Percentiles rank a stretch among this genome's conserved stretches.
These are phyloP conservation scores for Zygoascus bituminiphila DNA, from an alignment of 805 yeast species.

Conservation along the genomic window DNA sequence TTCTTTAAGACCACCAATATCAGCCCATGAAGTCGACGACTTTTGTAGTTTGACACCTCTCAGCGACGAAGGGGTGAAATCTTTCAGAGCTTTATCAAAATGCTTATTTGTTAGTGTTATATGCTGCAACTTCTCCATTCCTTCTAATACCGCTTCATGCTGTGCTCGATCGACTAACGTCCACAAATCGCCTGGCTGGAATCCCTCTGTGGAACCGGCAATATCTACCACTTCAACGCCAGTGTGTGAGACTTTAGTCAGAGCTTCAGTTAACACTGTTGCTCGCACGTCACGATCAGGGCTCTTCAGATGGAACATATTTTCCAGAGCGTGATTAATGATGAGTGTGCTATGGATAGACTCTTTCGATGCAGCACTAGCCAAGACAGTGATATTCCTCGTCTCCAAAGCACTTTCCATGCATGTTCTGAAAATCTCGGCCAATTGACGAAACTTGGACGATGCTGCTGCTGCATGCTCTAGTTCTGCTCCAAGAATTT, in stretches of 20 bases:
- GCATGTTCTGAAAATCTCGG: slow-evolving; percentile 49
- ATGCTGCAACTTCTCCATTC: slow-evolving; percentile 5
- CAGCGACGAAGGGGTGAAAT: slow-evolving; percentile 70
- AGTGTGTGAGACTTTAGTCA: slow-evolving; percentile 27
- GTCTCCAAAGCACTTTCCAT: slow-evolving; percentile 33
- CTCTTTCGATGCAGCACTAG: slow-evolving; percentile 58
- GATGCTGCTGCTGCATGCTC: slow-evolving; percentile 46
- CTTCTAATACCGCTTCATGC: slow-evolving; percentile 26
- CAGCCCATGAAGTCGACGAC: slow-evolving; percentile 68
- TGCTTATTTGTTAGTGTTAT: slow-evolving; percentile 25
- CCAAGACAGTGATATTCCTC: slow-evolving; percentile 48
- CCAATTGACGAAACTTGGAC: slow-evolving; percentile 50
- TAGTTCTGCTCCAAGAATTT: slow-evolving; percentile 57
- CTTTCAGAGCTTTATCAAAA: slow-evolving; percentile 52
- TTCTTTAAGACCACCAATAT: slow-evolving; percentile 78
- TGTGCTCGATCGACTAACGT: slow-evolving; percentile 55
- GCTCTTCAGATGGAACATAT: slow-evolving; percentile 48
- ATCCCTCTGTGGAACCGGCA: slow-evolving; percentile 75
- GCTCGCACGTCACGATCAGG: slow-evolving; percentile 62
- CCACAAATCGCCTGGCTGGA: slow-evolving; percentile 73
- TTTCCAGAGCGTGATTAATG: slow-evolving; percentile 64
- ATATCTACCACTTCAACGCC: slow-evolving; percentile 43
- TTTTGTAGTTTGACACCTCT: slow-evolving; percentile 83
- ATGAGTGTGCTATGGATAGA: slow-evolving; percentile 51
- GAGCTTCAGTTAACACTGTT: slow-evolving; percentile 37